A percentile compares a stretch with the other conserved stretches of the same genome.
phyloP scores from a whole-genome alignment of 176 grass and related monocot species.

The Triticum aestivum region IWGSC_CS_RefSeq_v2.1 NC_057808.1:356583121-356583620 shows the following conservation, averaged over 20 bases:
- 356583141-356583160: background rate
- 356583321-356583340: background rate
- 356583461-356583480: background rate
- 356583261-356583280: background rate
- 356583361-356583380: background rate
- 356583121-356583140: background rate
- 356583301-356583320: background rate
- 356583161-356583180: background rate
- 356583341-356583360: background rate
- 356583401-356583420: background rate
- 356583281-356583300: background rate
- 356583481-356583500: conserved; percentile 6
- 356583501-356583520: background rate
- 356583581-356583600: background rate
- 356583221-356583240: background rate
- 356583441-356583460: background rate
- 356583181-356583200: background rate
- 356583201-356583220: background rate
- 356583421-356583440: background rate
- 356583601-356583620: background rate
- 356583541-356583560: background rate
- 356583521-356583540: conserved; percentile 18
- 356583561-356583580: background rate
- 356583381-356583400: background rate
- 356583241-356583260: background rate